Base-by-base conservation (phyloP, 2,329 filamentous ascomycete species). In the Ophiostoma populinum region DNA sequence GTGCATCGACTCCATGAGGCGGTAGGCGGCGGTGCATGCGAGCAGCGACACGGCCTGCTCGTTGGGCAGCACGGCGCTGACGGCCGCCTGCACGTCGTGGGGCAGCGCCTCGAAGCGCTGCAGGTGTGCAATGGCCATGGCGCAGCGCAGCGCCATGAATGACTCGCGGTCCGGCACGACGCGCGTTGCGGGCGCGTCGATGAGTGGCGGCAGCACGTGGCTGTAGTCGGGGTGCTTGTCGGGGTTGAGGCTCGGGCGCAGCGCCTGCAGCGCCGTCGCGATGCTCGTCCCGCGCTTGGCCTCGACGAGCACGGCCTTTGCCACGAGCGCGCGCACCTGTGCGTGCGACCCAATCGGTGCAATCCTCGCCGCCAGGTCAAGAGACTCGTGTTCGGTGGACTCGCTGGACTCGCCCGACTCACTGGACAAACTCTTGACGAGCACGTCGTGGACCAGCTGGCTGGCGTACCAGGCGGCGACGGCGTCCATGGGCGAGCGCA, bases 391-490 rank as follows among this genome's bases (percentile, higher is more conserved):
- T 2, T 56, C 17, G 10, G 40, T 29, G 16, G 36, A 17, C 15
- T 4, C 10, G 6, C 16, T 24, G 15, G 18, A 27, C 6, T 32
- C 26, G 21, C 37, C 26, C 6, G 26, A 24, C 13, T 62, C 54
- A 11, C 58, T 56, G 27, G 68, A 65, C 22, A 92, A 62, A 24
- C 69, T 75, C 12, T 62, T 61, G 10, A 73, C 61, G 19, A 94
- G 64, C 3, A 72, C 74, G 38, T 68, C 66, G 46, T 85, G 80
- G 24, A 93, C 58, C 10, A 71, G 63, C 37, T 77, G 64, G 43
- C 73, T 82, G 1, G 86, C 92, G 61, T 76, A 90, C 86, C 86
- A 94, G 2, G 86, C 82, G 6, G 86, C 82, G 34, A 94, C 71
- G 10, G 83, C 85, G 53, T 94, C 87, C 44, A 94, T 69, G 1